Conservation (phyloP, 2,329 filamentous ascomycete species). For the Chaetomiaceae sp. region DNA sequence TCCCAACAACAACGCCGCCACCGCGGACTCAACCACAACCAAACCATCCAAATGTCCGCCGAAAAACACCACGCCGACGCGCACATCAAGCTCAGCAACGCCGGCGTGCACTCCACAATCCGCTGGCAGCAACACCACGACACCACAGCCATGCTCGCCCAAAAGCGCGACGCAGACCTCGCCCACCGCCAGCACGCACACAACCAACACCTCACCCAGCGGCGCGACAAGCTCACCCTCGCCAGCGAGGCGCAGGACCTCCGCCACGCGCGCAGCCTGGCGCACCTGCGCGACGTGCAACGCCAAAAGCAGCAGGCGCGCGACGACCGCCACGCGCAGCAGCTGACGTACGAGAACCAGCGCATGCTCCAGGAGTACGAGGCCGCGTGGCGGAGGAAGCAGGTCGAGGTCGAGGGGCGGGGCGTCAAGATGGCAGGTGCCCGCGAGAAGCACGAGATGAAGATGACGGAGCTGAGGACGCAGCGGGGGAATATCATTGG, state of each 20-base stretch:
- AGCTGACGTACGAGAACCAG: slow-evolving; percentile 13
- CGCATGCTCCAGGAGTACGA: slow-evolving; percentile 11
- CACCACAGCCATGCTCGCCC: slow-evolving; percentile 14
- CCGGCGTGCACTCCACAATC: slow-evolving; percentile 12
- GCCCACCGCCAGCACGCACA: slow-evolving; percentile 9
- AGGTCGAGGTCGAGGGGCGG: slow-evolving; percentile 12
- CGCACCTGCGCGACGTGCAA: slow-evolving; percentile 15
- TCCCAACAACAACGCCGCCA: slow-evolving; percentile 17
- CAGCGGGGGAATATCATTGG: slow-evolving; percentile 24
- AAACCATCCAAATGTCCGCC: slow-evolving; percentile 11
- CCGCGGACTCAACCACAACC: slow-evolving; percentile 19
- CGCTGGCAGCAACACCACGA: slow-evolving; percentile 21
- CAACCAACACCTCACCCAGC: slow-evolving; percentile 11
- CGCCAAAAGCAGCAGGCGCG: slow-evolving; percentile 6
- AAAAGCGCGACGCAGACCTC: slow-evolving; percentile 13
- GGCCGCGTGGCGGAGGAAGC: background rate
- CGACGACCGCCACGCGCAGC: slow-evolving; percentile 12
- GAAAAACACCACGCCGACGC: slow-evolving; percentile 18
- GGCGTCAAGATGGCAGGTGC: background rate
- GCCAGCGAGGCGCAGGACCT: background rate
- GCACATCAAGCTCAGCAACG: slow-evolving; percentile 15
- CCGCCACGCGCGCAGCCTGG: slow-evolving; percentile 14
- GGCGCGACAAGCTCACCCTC: slow-evolving; percentile 2
- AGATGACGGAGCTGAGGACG: slow-evolving; percentile 22
- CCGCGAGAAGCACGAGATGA: slow-evolving; percentile 16